A percentile compares a stretch with the other conserved stretches of the same genome.
phyloP scores from a whole-genome alignment of 1,284 basidiomycete species.

The Ceratobasidium sp. region DNA sequence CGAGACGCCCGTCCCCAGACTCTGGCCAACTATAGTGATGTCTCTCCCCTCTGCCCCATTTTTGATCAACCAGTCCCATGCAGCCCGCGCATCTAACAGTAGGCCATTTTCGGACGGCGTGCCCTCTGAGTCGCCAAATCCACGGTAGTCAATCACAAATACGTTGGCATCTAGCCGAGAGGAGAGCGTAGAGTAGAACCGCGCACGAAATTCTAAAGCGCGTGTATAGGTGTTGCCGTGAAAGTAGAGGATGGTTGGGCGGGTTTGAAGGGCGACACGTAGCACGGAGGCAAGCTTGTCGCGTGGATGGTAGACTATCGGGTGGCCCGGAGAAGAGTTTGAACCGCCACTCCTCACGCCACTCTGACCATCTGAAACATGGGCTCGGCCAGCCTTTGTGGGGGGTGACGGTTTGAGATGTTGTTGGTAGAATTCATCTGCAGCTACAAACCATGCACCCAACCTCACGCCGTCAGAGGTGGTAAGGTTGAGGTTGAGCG shows the following conservation, averaged over 20 bases:
- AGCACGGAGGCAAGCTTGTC: constrained; percentile 50
- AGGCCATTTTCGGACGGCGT: constrained; percentile 78
- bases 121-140: constrained; percentile 89
- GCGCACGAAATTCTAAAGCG: constrained; percentile 70
- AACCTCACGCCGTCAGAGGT: constrained; percentile 82
- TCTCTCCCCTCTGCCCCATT: constrained; percentile 68
- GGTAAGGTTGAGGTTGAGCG: constrained; percentile 73
- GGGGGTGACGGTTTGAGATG: constrained; percentile 11
- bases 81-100: constrained; percentile 77
- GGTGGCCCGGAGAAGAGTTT: constrained; percentile 44
- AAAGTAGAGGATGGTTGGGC: constrained; percentile 85
- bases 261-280: constrained; percentile 63
- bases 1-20: constrained; percentile 82
- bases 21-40: constrained; percentile 81
- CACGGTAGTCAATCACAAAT: constrained; percentile 89
- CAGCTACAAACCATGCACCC: constrained; percentile 91
- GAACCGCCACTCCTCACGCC: too few relatives aligned
- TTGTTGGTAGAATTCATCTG: constrained; percentile 68
- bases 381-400: constrained; percentile 48
- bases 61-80: constrained; percentile 79
- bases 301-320: constrained; percentile 47
- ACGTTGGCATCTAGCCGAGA: constrained; percentile 78
- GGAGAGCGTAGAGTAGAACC: constrained; percentile 70
- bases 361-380: constrained; percentile 47
- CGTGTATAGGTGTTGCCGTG: constrained; percentile 91